Conservation (phyloP, 1,284 basidiomycete species). For the Vanrija sp. region DNA sequence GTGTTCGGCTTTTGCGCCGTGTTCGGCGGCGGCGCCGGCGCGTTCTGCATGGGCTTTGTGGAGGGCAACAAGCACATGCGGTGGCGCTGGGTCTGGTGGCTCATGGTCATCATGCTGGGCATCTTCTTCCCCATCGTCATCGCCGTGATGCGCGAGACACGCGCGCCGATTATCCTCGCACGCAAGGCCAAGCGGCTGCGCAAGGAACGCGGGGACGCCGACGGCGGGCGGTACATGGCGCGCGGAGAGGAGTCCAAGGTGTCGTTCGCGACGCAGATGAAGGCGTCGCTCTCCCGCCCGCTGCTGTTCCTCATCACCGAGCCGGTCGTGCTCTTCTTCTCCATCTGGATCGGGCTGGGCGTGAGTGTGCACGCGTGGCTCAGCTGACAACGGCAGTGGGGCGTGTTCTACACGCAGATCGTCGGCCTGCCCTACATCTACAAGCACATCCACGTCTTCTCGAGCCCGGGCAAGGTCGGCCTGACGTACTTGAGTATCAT, state of each 20-base stretch:
- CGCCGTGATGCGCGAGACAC: slow-evolving; percentile 43
- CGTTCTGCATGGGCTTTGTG: slow-evolving; percentile 65
- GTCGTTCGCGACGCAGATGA: slow-evolving; percentile 33
- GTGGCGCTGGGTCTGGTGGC: slow-evolving; percentile 82
- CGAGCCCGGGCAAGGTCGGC: slow-evolving; percentile 55
- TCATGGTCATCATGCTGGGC: slow-evolving; percentile 56
- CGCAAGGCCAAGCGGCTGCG: slow-evolving; percentile 35
- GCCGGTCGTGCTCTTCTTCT: slow-evolving; percentile 69
- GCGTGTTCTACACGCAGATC: slow-evolving; percentile 66
- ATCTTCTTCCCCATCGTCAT: slow-evolving; percentile 35
- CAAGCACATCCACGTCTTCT: slow-evolving; percentile 54
- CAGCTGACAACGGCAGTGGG: slow-evolving; percentile 55
- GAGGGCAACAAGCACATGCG: slow-evolving; percentile 59
- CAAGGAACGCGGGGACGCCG: slow-evolving; percentile 33
- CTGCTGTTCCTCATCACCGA: slow-evolving; percentile 63
- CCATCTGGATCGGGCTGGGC: slow-evolving; percentile 68
- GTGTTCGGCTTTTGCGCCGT: slow-evolving; percentile 61
- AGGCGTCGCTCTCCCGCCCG: slow-evolving; percentile 33
- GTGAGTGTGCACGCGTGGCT: slow-evolving; percentile 18
- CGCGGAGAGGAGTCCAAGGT: slow-evolving; percentile 44
- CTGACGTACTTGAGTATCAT: slow-evolving; percentile 58
- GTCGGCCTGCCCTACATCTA: slow-evolving; percentile 66
- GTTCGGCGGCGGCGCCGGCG: slow-evolving; percentile 62
- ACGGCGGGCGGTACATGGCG: slow-evolving; percentile 45
- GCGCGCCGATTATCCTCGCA: slow-evolving; percentile 41